Percentiles rank a stretch among this genome's conserved stretches.
Evolutionary conservation across 2,329 filamentous ascomycete genomes (phyloP).

Genomic region (Coleophoma cylindrospora): DNA sequence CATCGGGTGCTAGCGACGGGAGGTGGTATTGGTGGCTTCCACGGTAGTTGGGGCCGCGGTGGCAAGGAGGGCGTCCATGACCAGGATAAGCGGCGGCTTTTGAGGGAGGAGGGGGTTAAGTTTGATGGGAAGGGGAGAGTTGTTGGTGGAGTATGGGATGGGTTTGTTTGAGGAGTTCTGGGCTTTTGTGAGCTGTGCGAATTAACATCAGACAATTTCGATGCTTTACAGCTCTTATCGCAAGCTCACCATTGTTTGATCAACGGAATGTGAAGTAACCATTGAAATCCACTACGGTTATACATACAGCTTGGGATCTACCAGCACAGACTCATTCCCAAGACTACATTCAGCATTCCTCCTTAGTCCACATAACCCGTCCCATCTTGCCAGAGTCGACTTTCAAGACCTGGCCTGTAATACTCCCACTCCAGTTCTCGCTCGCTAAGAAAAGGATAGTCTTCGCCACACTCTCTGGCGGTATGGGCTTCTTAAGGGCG

Average conservation of each 20-base stretch:
- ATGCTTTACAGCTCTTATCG: too few relatives aligned
- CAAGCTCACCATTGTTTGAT: too few relatives aligned
- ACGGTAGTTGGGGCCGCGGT: constrained; percentile 57
- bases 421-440: constrained; percentile 36
- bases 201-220: too few relatives aligned
- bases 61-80: constrained; percentile 58
- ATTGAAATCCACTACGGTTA: too few relatives aligned
- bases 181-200: too few relatives aligned
- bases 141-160: constrained; percentile 36
- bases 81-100: constrained; percentile 53
- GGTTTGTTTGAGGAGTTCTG: constrained; percentile 9
- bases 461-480: constrained; percentile 35
- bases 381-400: constrained; percentile 41
- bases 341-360: constrained; percentile 5
- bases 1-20: constrained; percentile 75
- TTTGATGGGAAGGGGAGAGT: constrained; percentile 58
- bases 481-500: constrained; percentile 31
- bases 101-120: constrained; percentile 58
- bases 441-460: constrained; percentile 40
- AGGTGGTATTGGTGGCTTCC: constrained; percentile 67
- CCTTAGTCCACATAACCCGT: constrained; percentile 31
- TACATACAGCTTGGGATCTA: too few relatives aligned
- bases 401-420: constrained; percentile 38
- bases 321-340: not conserved
- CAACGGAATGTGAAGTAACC: too few relatives aligned